Conservation (phyloP, 306 rosid species). For the Vigna reflexopilosa region DNA sequence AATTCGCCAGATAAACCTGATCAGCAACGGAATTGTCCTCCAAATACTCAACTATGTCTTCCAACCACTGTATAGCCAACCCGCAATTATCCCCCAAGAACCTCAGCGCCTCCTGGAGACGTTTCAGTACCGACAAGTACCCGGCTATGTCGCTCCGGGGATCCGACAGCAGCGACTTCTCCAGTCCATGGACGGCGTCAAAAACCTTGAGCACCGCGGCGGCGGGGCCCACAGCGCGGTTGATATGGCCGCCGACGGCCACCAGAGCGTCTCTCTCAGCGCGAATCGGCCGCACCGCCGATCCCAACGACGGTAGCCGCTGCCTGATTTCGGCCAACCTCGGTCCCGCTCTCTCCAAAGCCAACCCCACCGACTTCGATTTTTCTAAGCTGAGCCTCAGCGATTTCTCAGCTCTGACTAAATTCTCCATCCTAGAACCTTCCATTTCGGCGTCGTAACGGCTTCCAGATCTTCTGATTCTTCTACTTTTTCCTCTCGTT, state of each 20-base stretch:
- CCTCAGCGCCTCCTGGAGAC: slow-evolving; percentile 90
- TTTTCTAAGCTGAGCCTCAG: slow-evolving; percentile 86
- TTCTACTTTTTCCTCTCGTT: neutral
- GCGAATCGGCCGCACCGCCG: slow-evolving; percentile 92
- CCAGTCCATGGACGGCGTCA: slow-evolving; percentile 98
- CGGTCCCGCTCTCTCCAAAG: slow-evolving; percentile 81
- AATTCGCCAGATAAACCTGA: slow-evolving; percentile 60
- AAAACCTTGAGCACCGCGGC: slow-evolving; percentile 98
- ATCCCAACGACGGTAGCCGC: slow-evolving; percentile 74
- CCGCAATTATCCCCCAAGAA: slow-evolving; percentile 92
- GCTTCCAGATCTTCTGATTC: slow-evolving; percentile 1
- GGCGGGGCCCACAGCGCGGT: slow-evolving; percentile 96
- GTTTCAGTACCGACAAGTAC: slow-evolving; percentile 85
- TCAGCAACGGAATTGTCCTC: slow-evolving; percentile 87
- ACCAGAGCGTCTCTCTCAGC: slow-evolving; percentile 88
- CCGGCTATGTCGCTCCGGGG: slow-evolving; percentile 85
- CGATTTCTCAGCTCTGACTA: slow-evolving; percentile 74
- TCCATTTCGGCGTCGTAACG: slow-evolving; percentile 56
- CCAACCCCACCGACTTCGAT: slow-evolving; percentile 72
- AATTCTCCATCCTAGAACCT: slow-evolving; percentile 60
- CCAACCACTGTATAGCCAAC: slow-evolving; percentile 95
- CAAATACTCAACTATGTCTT: slow-evolving; percentile 97
- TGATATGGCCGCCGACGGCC: slow-evolving; percentile 93
- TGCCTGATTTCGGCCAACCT: slow-evolving; percentile 77
- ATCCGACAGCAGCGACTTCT: slow-evolving; percentile 83